These are phyloP conservation scores for Lasiosphaeriaceae sp. DNA, from an alignment of 495 filamentous ascomycete genomes.

Conservation along the genomic window DNA sequence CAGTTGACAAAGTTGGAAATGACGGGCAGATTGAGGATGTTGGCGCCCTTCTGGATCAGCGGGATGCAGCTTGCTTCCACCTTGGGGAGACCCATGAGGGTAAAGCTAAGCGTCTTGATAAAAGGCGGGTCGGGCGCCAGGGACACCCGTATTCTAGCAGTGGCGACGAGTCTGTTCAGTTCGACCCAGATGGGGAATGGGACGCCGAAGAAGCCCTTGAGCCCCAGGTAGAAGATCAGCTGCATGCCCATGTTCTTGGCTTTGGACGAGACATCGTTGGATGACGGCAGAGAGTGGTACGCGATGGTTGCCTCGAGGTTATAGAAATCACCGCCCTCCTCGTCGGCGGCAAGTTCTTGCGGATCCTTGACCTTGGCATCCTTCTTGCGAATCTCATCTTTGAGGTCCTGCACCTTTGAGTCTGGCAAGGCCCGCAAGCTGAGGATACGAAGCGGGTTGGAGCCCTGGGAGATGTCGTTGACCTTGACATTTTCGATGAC, in stretches of 20 bases:
- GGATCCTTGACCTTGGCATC: constrained; percentile 79
- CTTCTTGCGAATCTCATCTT: constrained; percentile 69
- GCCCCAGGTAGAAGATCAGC: constrained; percentile 85
- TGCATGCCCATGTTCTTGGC: constrained; percentile 95
- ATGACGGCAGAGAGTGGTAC: constrained; percentile 81
- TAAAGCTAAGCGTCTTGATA: constrained; percentile 87
- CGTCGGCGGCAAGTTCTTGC: constrained; percentile 81
- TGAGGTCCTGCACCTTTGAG: constrained; percentile 70
- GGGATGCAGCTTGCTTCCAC: constrained; percentile 88
- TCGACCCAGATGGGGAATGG: constrained; percentile 89
- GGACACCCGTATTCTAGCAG: constrained; percentile 73
- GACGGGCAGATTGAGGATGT: constrained; percentile 84
- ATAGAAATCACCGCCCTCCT: constrained; percentile 90
- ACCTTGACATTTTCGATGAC: constrained; percentile 92
- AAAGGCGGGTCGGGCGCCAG: constrained; percentile 89
- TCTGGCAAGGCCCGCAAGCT: constrained; percentile 86
- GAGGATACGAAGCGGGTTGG: constrained; percentile 84
- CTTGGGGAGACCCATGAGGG: constrained; percentile 86
- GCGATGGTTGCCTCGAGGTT: constrained; percentile 92
- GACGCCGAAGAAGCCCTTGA: constrained; percentile 82
- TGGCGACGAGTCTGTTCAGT: constrained; percentile 79
- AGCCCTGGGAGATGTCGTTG: constrained; percentile 93
- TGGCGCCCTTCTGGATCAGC: constrained; percentile 83
- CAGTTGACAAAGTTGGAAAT: constrained; percentile 98
- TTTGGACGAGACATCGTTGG: constrained; percentile 64